Base-by-base conservation (phyloP, 805 yeast species). In the Saccharomyces kudriavzevii region DNA sequence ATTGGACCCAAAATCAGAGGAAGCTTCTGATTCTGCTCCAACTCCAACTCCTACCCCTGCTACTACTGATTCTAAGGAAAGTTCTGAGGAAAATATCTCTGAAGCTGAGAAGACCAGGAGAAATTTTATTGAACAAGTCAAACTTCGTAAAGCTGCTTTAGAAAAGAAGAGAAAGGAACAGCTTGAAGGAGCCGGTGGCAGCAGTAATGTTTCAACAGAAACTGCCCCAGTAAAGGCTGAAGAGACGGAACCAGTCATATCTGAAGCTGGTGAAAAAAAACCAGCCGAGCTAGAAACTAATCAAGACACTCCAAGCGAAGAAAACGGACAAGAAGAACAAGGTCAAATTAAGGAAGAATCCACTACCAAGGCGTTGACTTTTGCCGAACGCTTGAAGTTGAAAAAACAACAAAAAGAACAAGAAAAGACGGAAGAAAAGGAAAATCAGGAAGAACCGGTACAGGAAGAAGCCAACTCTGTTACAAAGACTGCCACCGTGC, bases 41-140 rank as follows among this genome's bases (percentile, higher is more conserved):
- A 49, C 31, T 30, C 45, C 52, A 28, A 35, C 50, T 49, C 24
- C 22, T 30, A 24, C 30, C 31, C 48, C 28, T 30, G 40, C 51
- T 28, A 45, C 46, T 8, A 30, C 49, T 9, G 52, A 26, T 26
- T 22, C 50, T 29, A 29, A n/a, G 13, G 14, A 22, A 14, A 20
- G 52, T 48, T 52, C 53, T 40, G 50, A 56, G 26, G 56, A 40
- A 25, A 49, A 53, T 40, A 54, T 57, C 6, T 52, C 65, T 4
- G 60, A 62, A 31, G 68, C 69, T 26, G 70, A 66, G 48, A 60
- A 55, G 49, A 62, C 61, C n/a, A 67, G 56, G 47, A 65, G 63
- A 54, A 60, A 58, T n/a, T 67, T 68, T 47, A 55, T 66, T 47
- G 71, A 68, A 56, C 70, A 67, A 54, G 67, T 65, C 25, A 63